Percentiles rank a stretch among this genome's conserved stretches.
Evolutionary conservation across 495 filamentous ascomycete genomes (phyloP).

Genomic region (Hyaloscypha finlandica): DNA sequence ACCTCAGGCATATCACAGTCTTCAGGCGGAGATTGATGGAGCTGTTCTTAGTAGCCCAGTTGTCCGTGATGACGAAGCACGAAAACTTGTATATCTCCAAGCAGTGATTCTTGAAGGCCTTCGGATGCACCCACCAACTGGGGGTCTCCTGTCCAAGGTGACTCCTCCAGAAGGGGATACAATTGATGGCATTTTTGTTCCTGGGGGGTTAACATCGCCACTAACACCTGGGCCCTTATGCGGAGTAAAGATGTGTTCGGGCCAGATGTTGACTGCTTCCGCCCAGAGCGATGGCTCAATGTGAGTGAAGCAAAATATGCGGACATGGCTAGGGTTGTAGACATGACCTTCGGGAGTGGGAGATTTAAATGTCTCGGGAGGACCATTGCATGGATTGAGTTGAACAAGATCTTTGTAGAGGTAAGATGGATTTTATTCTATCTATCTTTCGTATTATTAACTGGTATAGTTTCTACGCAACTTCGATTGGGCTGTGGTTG

Average conservation of each 20-base stretch:
- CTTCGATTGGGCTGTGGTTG: too few species aligned
- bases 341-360: slow-evolving; percentile 46
- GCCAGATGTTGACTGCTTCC: slow-evolving; percentile 47
- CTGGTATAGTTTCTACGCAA: too few species aligned
- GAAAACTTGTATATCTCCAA: slow-evolving; percentile 50
- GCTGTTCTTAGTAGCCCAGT: slow-evolving; percentile 19
- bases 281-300: slow-evolving; percentile 60
- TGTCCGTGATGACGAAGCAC: slow-evolving; percentile 37
- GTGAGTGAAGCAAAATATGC: slow-evolving; percentile 34
- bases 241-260: slow-evolving; percentile 47
- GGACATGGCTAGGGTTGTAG: slow-evolving; percentile 40
- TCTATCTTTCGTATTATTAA: too few species aligned
- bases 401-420: slow-evolving; percentile 46
- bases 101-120: slow-evolving; percentile 53
- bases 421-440: too few species aligned
- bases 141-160: slow-evolving; percentile 41
- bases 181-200: slow-evolving; percentile 50
- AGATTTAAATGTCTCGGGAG: slow-evolving; percentile 49
- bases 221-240: slow-evolving; percentile 35
- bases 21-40: not conserved
- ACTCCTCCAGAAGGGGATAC: slow-evolving; percentile 52
- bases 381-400: slow-evolving; percentile 44
- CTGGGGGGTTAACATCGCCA: slow-evolving; percentile 52
- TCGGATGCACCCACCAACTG: slow-evolving; percentile 44
- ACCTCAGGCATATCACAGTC: not conserved